phyloP scores from a whole-genome alignment of 1,284 basidiomycete genomes.

The Meira nashicola region DNA sequence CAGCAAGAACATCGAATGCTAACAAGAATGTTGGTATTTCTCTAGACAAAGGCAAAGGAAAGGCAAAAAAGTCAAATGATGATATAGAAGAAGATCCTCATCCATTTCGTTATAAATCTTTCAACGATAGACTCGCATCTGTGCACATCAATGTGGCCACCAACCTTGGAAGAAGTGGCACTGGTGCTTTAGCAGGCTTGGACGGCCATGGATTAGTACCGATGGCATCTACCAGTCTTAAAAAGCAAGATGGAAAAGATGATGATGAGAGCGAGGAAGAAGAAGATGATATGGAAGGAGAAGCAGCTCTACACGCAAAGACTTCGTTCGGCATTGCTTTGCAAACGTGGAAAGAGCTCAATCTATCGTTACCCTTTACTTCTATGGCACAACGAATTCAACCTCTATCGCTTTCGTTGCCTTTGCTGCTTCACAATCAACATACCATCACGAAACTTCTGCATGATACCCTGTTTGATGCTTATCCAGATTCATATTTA shows the following conservation, averaged over 20 bases:
- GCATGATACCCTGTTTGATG: conserved; percentile 17
- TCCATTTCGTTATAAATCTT: conserved; percentile 47
- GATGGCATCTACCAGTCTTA: conserved; percentile 8
- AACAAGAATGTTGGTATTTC: too few relatives aligned
- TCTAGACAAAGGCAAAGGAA: conserved; percentile 14
- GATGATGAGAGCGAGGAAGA: conserved; percentile 14
- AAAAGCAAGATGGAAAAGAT: conserved; percentile 13
- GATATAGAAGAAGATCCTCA: conserved; percentile 8
- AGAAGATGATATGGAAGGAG: conserved; percentile 23
- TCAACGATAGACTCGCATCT: conserved; percentile 49
- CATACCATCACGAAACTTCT: conserved; percentile 26
- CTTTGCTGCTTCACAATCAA: conserved; percentile 47
- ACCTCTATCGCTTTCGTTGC: conserved; percentile 35
- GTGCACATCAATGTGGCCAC: conserved; percentile 39
- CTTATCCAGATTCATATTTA: conserved; percentile 25
- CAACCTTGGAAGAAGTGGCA: conserved; percentile 26
- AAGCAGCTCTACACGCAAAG: conserved; percentile 26
- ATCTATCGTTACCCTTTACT: conserved; percentile 46
- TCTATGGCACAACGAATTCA: conserved; percentile 28
- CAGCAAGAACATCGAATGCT: neutral
- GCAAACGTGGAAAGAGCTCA: conserved; percentile 47
- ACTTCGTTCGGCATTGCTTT: conserved; percentile 40
- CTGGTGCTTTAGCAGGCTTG: conserved; percentile 28
- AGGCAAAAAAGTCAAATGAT: conserved; percentile 11
- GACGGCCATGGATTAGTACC: conserved; percentile 25